Conservation (phyloP, 768 basidiomycete genomes). For the Lanmaoa rubissima region DNA sequence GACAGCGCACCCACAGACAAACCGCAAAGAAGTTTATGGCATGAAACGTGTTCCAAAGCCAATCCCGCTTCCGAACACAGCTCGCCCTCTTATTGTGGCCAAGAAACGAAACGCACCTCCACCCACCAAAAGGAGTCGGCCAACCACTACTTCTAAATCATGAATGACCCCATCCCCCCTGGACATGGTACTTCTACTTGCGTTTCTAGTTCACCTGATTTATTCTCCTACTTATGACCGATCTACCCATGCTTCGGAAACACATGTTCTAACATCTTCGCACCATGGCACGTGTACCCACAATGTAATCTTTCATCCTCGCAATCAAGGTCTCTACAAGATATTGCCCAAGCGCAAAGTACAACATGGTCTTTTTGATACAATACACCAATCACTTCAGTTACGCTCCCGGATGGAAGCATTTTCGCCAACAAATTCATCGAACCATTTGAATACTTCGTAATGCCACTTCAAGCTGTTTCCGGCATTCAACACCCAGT, state of each 20-base stretch:
- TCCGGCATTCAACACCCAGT: slow-evolving; percentile 83
- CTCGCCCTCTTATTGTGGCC: neutral
- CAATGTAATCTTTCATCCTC: slow-evolving; percentile 8
- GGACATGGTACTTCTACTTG: neutral
- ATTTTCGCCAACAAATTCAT: slow-evolving; percentile 53
- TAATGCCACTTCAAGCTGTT: slow-evolving; percentile 94
- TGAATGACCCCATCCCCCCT: slow-evolving; percentile 4
- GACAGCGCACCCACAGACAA: slow-evolving; percentile 33
- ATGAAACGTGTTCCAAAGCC: slow-evolving; percentile 27
- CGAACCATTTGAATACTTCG: slow-evolving; percentile 92
- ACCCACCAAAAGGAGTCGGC: slow-evolving; percentile 13
- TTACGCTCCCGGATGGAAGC: slow-evolving; percentile 8
- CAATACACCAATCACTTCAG: neutral
- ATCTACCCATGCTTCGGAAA: slow-evolving; percentile 6
- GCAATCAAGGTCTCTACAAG: neutral
- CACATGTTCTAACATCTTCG: slow-evolving; percentile 1
- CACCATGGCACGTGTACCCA: slow-evolving; percentile 2
- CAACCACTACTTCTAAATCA: neutral
- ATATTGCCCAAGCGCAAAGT: neutral
- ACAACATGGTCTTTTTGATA: neutral
- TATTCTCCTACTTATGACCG: slow-evolving; percentile 13
- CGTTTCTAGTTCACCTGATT: slow-evolving; percentile 1
- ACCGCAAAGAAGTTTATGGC: slow-evolving; percentile 37
- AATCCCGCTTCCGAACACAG: slow-evolving; percentile 3
- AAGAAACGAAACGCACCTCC: slow-evolving; percentile 25